Percentiles rank a stretch among this genome's conserved stretches.
Evolutionary conservation across 768 basidiomycete species (phyloP).

Genomic region (Mrakia gelida): DNA sequence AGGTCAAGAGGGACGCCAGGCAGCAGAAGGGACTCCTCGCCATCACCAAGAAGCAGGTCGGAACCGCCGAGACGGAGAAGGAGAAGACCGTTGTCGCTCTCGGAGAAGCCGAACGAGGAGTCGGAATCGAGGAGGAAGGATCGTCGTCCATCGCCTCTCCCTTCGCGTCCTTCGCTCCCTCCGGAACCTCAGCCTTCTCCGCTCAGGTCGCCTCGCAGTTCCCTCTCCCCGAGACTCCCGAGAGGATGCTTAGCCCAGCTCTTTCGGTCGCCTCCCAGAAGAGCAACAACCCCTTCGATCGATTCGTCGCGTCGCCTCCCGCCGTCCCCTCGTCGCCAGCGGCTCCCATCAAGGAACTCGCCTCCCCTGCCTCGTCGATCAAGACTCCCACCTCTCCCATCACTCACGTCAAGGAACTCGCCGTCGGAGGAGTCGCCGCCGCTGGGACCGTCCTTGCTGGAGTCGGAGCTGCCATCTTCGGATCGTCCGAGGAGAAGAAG

Average conservation of each 20-base stretch:
- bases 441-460: conserved; percentile 36
- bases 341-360: conserved; percentile 33
- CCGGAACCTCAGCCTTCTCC: conserved; percentile 35
- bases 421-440: conserved; percentile 30
- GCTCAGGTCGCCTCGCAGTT: conserved; percentile 60
- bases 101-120: conserved; percentile 30
- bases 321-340: conserved; percentile 10
- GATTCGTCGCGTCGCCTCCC: conserved; percentile 47
- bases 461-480: conserved; percentile 37
- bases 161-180: conserved; percentile 35
- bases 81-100: conserved; percentile 49
- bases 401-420: conserved; percentile 27
- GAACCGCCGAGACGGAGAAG: conserved; percentile 72
- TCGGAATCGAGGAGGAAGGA: conserved; percentile 35
- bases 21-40: conserved; percentile 94
- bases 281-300: conserved; percentile 90
- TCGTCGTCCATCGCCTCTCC: conserved; percentile 33
- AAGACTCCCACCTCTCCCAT: neutral
- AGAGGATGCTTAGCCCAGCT: conserved; percentile 53
- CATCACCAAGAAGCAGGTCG: conserved; percentile 89
- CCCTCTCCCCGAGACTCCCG: conserved; percentile 68
- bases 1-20: conserved; percentile 84
- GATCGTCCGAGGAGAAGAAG: conserved; percentile 34
- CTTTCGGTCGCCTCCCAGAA: conserved; percentile 52
- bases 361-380: conserved; percentile 7